Evolutionary conservation across 768 basidiomycete species (phyloP), one percentile per base, ranked within the genome.

Genomic region (Cyathus striatus): DNA sequence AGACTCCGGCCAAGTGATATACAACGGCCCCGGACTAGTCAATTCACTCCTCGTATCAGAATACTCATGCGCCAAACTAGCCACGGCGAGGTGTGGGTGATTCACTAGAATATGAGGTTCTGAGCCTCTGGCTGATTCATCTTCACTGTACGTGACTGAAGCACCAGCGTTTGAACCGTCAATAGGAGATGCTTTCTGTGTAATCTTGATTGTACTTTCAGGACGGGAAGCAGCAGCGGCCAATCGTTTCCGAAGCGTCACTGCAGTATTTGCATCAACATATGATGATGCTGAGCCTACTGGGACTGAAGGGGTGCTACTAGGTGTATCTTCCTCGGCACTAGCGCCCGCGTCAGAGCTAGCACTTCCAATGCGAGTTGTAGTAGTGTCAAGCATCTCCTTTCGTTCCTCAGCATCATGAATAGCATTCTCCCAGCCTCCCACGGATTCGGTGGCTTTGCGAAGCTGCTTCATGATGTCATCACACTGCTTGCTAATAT

Each of bases 1-100:
- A 58, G 93, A 97, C 37, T 82, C 71, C 1, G 94, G 94, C 80
- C 89, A 99, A 14, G 72, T 74, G 27, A 93, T 73, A 40, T 69
- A 65, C 38, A 70, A 60, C 6, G 81, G 76, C 3, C 94, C 92
- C 22, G 72, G 67, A 43, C 84, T 85, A 16, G 76, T 78, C 16
- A 99, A 69, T 56, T 94, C 92, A 5, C 70, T 73, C 50, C 85
- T 75, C 33, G 92, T 69, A 44, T 90, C 90, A 10, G 81, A 75
- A 49, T 89, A 83, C 36, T 87, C 83, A 38, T 72, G 73, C 10
- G 93, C 94, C 26, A 89, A 69, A 1, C 73, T 64, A 6, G 87
- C 72, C 37, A 98, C 75, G 16, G 68, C 52, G 30, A 67, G 58
- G 49, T 86, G 72, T 0, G 88, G 83, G 48, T 95, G 89, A 55